Base-by-base conservation (phyloP, 306 rosid species). In the Castanea mollissima region DNA sequence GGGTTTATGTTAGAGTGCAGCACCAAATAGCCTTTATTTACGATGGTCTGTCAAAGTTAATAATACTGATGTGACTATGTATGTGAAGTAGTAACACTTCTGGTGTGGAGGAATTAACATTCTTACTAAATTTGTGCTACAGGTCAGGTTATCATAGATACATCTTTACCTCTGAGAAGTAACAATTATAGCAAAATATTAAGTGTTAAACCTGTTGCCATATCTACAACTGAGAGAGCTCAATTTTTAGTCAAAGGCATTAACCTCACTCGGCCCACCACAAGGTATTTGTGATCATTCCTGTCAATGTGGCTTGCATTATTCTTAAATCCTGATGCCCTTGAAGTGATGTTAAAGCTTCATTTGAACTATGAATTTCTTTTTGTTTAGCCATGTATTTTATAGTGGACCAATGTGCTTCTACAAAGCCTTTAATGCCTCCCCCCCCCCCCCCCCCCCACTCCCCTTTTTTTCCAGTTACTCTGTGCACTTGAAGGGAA, bases 401-500 rank as follows among this genome's bases (percentile, higher is more conserved):
- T 34, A 44, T 74, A 20, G 41, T 81, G 56, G 70, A 11, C 59
- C 79, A 34, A 79, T 41, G 60, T 62, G 34, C 71, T 71, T 56
- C 19, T 54, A 15, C n/a, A 54, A 27, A 54, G 63, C 59, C 12
- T 25, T 73, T 56, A 25, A 62, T 78, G 64, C 65, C 27, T 34
- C 76, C 74, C 55, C 51, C 4, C 1, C 4, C 14, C 4, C 4
- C 4, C 12, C 11, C 2, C 11, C 49, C 1, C 10, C 0, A n/a
- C 10, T 1, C 0, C 5, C 54, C 52, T 38, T 15, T 67, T 32
- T 73, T 69, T 78, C 72, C 87, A 90, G 95, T 89, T 93, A 83
- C 84, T 93, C 65, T 91, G 98, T 87, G 95, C 97, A 65, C 84
- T 93, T 32, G 97, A 92, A 83, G 98, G 98, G 77, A 84, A 84